Conservation (phyloP, 352 stramenopile species). For the Globisporangium carolinianum region DNA sequence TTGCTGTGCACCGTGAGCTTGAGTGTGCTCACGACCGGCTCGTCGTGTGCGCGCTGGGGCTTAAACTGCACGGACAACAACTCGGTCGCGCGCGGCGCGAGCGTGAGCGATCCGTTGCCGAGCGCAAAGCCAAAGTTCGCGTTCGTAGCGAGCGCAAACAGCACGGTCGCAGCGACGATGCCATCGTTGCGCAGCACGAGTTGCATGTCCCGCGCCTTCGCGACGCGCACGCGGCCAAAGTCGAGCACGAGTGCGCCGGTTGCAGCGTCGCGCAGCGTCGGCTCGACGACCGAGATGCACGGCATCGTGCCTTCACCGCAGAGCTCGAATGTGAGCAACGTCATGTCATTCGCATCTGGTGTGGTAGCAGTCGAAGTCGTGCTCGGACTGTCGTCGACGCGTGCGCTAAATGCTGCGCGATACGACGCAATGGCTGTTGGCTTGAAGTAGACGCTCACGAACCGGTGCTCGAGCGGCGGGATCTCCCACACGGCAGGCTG, state of each 20-base stretch:
- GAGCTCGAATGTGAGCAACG: conserved; percentile 85
- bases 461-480: conserved; percentile 91
- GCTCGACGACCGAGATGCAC: conserved; percentile 86
- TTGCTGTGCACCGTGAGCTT: conserved; percentile 91
- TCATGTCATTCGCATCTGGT: not conserved
- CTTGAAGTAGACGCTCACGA: conserved; percentile 92
- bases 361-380: conserved; percentile 11
- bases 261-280: conserved; percentile 45
- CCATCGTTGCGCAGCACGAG: conserved; percentile 89
- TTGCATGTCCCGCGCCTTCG: conserved; percentile 57
- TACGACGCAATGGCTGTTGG: conserved; percentile 85
- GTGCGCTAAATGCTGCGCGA: conserved; percentile 67
- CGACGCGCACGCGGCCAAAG: conserved; percentile 73
- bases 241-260: conserved; percentile 61
- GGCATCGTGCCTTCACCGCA: conserved; percentile 90
- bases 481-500: conserved; percentile 91
- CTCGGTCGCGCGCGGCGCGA: conserved; percentile 58
- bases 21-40: conserved; percentile 38
- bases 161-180: conserved; percentile 85
- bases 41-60: conserved; percentile 68
- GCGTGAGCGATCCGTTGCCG: conserved; percentile 66
- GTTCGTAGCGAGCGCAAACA: conserved; percentile 84
- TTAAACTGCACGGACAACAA: conserved; percentile 77
- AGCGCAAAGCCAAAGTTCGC: conserved; percentile 67
- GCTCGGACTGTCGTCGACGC: conserved; percentile 69